Conservation (phyloP, 352 stramenopile species). For the Phytophthora uliginosa region DNA sequence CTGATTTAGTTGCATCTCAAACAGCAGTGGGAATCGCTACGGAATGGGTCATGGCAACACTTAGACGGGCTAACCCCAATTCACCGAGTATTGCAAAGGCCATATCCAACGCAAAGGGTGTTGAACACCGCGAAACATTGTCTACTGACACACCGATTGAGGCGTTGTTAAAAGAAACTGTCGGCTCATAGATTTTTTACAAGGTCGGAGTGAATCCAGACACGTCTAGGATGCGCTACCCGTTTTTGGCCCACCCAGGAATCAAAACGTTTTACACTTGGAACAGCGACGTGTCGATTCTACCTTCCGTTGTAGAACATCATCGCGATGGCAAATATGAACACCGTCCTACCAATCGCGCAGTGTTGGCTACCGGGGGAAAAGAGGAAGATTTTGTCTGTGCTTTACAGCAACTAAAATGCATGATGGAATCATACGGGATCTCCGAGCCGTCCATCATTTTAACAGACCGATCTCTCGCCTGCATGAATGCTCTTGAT, state of each 20-base stretch:
- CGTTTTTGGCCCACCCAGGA: background rate
- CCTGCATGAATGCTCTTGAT: background rate
- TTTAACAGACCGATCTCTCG: background rate
- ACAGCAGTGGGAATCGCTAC: background rate
- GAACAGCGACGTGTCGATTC: constrained; percentile 1
- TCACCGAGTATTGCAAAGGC: background rate
- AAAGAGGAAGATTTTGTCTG: background rate
- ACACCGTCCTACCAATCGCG: constrained; percentile 12
- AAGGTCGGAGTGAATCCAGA: background rate
- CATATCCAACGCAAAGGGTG: too few species aligned
- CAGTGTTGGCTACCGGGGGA: background rate
- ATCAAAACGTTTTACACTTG: background rate
- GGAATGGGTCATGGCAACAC: background rate
- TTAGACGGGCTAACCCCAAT: background rate
- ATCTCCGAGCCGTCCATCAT: background rate
- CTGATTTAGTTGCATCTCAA: background rate
- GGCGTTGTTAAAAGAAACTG: too few species aligned
- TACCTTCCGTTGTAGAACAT: constrained; percentile 19
- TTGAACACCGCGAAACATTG: too few species aligned
- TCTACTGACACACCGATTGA: too few species aligned
- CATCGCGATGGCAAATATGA: constrained; percentile 7
- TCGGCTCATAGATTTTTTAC: too few species aligned
- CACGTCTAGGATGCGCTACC: background rate
- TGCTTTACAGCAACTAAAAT: background rate
- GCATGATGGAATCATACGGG: background rate